Evolutionary conservation across 192 early-diverging fungal genomes (phyloP), one percentile per base, ranked within the genome.

Genomic region (Linnemannia exigua): DNA sequence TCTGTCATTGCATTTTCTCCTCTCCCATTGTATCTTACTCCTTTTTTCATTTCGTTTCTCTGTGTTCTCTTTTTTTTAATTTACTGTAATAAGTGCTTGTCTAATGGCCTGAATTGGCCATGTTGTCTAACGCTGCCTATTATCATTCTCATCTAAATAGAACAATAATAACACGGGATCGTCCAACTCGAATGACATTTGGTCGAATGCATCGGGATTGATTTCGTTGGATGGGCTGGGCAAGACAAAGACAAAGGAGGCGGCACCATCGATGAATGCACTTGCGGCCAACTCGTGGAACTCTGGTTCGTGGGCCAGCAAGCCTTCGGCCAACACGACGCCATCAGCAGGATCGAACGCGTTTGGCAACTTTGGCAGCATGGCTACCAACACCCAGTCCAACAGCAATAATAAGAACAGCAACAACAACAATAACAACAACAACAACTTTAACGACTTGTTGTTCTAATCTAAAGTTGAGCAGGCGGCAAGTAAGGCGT

Each of bases 221-320:
- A 90, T 96, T 19, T 93, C 92, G 1, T 84, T 96, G 50, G 95
- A 95, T 82, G 94, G 94, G 38, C 87, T 96, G 9, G 93, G 92
- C 28, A 90, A 93, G 74, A 75, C 88, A 12, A 92, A 90, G 52
- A 82, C 91, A 17, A 90, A 91, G 76, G 77, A 85, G 28, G 79
- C 87, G 1, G 90, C 89, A 14, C 92, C 92, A 31, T 92, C 92
- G 28, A 93, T 93, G 92, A 93, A 93, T 46, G 87, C 92, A 33
- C 71, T 88, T 67, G 84, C 82, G 51, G 84, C 84, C 69, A 86
- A 86, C 35, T 80, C 84, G 14, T 86, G 84, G 84, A 86, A 86
- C 70, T 86, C 84, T 66, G 78, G 78, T 19, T 63, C 84, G 1
- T 86, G 84, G 84, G 84, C 84, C 61, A 85, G 47, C 58, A 86